Evolutionary conservation across 1,284 basidiomycete genomes (phyloP).

Genomic region (Austroboletus novae-zelandiae): DNA sequence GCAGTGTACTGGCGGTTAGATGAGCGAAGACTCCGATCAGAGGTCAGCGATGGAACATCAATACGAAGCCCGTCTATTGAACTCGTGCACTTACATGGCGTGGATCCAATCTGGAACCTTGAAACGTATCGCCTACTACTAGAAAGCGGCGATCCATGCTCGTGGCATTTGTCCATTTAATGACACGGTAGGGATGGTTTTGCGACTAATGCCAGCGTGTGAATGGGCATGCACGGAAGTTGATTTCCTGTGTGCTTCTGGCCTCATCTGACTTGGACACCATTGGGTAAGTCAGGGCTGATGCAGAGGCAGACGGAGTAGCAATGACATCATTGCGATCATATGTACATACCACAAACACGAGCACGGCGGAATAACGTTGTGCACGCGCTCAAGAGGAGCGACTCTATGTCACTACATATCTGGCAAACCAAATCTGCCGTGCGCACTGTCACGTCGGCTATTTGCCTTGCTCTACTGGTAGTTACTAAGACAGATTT

Average conservation of each 20-base stretch:
- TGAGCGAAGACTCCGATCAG: neutral
- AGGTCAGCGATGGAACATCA: constrained; percentile 45
- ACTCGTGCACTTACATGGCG: constrained; percentile 49
- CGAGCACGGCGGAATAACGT: constrained; percentile 53
- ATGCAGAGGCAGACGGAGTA: constrained; percentile 32
- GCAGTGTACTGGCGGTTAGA: constrained; percentile 48
- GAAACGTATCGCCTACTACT: constrained; percentile 58
- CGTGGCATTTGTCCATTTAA: constrained; percentile 57
- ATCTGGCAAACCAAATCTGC: constrained; percentile 53
- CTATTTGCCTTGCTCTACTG: constrained; percentile 56
- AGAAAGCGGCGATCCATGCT: constrained; percentile 70
- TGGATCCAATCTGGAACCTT: constrained; percentile 59
- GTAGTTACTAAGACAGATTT: neutral
- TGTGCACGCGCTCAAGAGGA: constrained; percentile 59
- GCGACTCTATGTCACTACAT: constrained; percentile 55
- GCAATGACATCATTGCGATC: constrained; percentile 71
- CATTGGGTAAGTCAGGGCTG: constrained; percentile 55
- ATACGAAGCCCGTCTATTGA: constrained; percentile 70
- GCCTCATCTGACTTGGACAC: constrained; percentile 58
- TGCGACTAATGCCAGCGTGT: constrained; percentile 23
- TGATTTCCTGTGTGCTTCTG: constrained; percentile 32
- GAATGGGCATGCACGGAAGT: constrained; percentile 10
- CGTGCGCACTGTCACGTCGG: constrained; percentile 56
- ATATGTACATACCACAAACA: constrained; percentile 60
- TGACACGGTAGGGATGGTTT: constrained; percentile 38